Percentiles rank a stretch among this genome's conserved stretches.
phyloP scores from a whole-genome alignment of 495 filamentous ascomycete genomes.

The Pseudoneurospora amorphoporcata region DNA sequence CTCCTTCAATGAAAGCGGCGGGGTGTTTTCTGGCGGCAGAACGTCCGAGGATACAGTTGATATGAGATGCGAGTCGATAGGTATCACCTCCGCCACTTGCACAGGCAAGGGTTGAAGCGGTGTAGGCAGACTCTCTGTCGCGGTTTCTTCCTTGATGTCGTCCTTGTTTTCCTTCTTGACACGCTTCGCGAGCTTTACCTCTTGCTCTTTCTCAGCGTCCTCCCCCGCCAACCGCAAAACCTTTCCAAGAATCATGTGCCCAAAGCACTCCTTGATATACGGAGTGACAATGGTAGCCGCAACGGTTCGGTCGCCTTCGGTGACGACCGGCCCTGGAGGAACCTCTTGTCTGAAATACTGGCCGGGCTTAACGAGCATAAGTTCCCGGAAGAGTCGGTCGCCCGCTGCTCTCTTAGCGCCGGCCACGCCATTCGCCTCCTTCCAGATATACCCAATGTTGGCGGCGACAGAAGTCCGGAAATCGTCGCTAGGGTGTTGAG shows the following conservation, averaged over 20 bases:
- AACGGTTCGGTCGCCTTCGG: background rate
- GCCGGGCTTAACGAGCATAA: background rate
- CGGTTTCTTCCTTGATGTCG: background rate
- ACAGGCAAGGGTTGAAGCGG: background rate
- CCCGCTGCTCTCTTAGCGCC: slow-evolving; percentile 10
- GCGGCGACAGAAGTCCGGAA: slow-evolving; percentile 46
- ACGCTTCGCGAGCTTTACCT: background rate
- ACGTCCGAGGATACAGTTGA: background rate
- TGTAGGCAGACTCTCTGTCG: background rate
- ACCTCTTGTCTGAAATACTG: slow-evolving; percentile 5
- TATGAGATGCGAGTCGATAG: background rate
- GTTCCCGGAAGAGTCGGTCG: slow-evolving; percentile 38
- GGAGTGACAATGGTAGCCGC: slow-evolving; percentile 54
- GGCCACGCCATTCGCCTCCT: slow-evolving; percentile 41
- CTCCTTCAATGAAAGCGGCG: background rate
- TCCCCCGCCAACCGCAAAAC: slow-evolving; percentile 25
- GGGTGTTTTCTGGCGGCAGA: background rate
- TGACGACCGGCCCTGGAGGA: slow-evolving; percentile 2
- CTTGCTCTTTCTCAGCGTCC: background rate
- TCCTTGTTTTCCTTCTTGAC: background rate
- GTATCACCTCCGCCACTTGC: background rate
- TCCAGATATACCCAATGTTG: slow-evolving; percentile 52
- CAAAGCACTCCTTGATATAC: slow-evolving; percentile 53
- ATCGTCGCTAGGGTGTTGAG: slow-evolving; percentile 36
- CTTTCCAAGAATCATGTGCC: slow-evolving; percentile 47